Percentiles rank a stretch among this genome's conserved stretches.
Conservation (phyloP, 306 rosid genomes). For the Cercis canadensis region DNA sequence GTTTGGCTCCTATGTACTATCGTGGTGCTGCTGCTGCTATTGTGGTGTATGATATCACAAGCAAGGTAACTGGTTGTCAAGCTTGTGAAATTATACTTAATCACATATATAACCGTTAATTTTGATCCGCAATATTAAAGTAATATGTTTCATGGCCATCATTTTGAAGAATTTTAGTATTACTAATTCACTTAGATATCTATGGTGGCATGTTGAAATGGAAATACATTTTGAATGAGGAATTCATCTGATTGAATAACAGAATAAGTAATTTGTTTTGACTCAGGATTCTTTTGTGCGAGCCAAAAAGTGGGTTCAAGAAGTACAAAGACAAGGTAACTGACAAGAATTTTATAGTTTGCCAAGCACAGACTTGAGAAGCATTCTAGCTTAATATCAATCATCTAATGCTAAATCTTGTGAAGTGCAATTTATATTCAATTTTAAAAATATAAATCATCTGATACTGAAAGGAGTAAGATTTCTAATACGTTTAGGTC, state of each 20-base stretch:
- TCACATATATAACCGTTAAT: no score
- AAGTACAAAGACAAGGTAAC: slow-evolving; percentile 89
- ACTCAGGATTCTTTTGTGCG: slow-evolving; percentile 73
- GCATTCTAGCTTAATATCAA: slow-evolving; percentile 6
- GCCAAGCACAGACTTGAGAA: slow-evolving; percentile 5
- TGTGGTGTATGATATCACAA: slow-evolving; percentile 79
- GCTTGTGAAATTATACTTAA: no score
- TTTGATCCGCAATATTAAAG: no score
- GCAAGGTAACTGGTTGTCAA: slow-evolving; percentile 42
- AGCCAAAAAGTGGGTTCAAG: slow-evolving; percentile 87
- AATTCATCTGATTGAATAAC: neutral
- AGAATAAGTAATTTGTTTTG: slow-evolving; percentile 35
- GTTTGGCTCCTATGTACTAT: slow-evolving; percentile 97
- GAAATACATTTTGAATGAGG: no score
- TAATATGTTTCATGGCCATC: no score
- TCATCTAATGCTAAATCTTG: slow-evolving; percentile 9
- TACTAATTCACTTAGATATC: no score
- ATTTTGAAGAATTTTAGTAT: no score
- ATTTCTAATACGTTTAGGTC: no score
- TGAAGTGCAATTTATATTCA: no score
- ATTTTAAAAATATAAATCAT: no score
- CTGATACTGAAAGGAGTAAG: no score
- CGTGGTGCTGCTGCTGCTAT: slow-evolving; percentile 93
- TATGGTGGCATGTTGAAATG: no score
- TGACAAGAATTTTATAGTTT: neutral